A percentile compares a stretch with the other conserved stretches of the same genome.
Conservation (phyloP, 345 rosid genomes). For the Arabis hirsuta region DNA sequence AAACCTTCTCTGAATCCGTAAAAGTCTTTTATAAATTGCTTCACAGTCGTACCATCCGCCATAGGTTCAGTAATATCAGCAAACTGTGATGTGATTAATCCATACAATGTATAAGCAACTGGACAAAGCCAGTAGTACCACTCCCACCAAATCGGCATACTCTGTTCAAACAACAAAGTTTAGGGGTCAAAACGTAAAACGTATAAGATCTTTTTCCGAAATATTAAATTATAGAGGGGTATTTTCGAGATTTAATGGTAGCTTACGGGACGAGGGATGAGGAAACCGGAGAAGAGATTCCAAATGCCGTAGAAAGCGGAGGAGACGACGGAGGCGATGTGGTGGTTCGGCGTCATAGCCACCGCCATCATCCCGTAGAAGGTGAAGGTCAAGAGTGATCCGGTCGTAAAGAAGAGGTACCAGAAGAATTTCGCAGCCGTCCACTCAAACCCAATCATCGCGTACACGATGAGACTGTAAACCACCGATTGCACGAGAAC, state of each 20-base stretch:
- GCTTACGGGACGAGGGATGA: conserved; percentile 67
- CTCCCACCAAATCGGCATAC: conserved; percentile 56
- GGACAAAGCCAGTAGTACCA: conserved; percentile 65
- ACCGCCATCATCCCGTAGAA: conserved; percentile 77
- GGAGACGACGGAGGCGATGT: conserved; percentile 59
- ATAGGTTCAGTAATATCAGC: conserved; percentile 50
- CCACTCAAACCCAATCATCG: conserved; percentile 76
- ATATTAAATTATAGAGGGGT: background rate
- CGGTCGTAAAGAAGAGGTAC: conserved; percentile 65
- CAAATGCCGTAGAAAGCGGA: conserved; percentile 57
- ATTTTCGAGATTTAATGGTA: background rate
- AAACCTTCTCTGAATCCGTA: conserved; percentile 67
- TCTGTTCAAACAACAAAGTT: conserved; percentile 36
- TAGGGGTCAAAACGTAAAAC: conserved; percentile 1
- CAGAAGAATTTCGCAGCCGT: conserved; percentile 60
- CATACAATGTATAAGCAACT: conserved; percentile 55
- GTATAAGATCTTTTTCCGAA: background rate
- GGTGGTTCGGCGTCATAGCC: conserved; percentile 67
- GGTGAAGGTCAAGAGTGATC: conserved; percentile 69
- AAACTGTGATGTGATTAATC: conserved; percentile 51
- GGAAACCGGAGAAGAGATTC: conserved; percentile 71
- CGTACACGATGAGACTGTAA: conserved; percentile 57
- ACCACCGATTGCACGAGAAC: conserved; percentile 53
- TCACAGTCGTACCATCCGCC: conserved; percentile 54
- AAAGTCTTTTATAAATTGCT: conserved; percentile 57